Evolutionary conservation across 2,329 filamentous ascomycete genomes (phyloP), one percentile per base, ranked within the genome.

Genomic region (Colletotrichum brevisporum): DNA sequence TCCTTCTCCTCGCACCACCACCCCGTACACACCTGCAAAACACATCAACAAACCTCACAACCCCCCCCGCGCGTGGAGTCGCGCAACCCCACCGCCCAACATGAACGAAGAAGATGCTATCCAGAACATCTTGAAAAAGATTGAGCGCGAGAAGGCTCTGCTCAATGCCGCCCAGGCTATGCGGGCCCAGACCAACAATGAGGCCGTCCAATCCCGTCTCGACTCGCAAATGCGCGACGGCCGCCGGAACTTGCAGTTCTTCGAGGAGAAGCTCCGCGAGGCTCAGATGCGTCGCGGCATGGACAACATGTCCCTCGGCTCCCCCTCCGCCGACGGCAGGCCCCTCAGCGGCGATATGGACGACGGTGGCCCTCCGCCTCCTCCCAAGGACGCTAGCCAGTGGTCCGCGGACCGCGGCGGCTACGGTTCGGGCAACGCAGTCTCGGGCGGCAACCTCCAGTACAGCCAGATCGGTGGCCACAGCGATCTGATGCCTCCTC

Each of bases 201-300:
- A 95, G 75, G 89, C 91, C 71, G 95, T 98, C 73, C 92, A 94
- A 78, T 95, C 95, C 75, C 90, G 94, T 77, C 90, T 97, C 80
- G 95, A 98, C 78, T 92, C 91, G 72, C 94, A 98, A 83, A 97
- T 99, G 83, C 93, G 95, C 78, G 95, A 98, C 82, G 94, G 94
- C 73, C 91, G 93, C 74, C 89, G 94, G 76, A 98, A 98, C 81
- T 93, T 99, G 76, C 91, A 95, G 80, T 99, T 98, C 83, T 92
- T 99, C 73, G 94, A 98, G 84, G 93, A 96, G 80, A 94, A 93
- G 81, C 90, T 98, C 81, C 88, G 90, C 75, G 94, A 98, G 81
- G 86, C 98, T 73, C 92, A 97, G 83, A 86, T 96, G 84, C 93
- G 95, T 76, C 90, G 90, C 75, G 89, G 88, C 74, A 85, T 94